Conservation (phyloP, 164 flowering plant genomes). For the Piper longum region DNA sequence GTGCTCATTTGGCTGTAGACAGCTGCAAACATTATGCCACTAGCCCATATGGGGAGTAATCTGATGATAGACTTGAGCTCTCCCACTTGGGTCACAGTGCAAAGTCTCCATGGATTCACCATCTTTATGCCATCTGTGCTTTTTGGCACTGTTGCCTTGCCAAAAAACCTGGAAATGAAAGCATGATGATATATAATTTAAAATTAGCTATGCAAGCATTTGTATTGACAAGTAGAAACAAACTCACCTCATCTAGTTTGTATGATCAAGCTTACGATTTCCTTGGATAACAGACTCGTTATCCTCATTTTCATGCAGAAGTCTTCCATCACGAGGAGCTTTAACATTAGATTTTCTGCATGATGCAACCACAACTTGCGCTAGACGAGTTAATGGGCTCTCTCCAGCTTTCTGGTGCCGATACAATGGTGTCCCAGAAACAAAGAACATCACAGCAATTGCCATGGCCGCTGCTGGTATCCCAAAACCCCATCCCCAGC, state of each 20-base stretch:
- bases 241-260: conserved; percentile 35
- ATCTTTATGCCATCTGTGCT: conserved; percentile 11
- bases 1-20: conserved; percentile 34
- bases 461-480: conserved; percentile 34
- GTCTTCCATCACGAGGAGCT: conserved; percentile 14
- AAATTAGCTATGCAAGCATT: background rate
- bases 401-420: conserved; percentile 49
- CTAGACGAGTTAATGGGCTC: conserved; percentile 63
- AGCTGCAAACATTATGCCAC: conserved; percentile 15
- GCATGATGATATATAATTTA: background rate
- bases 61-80: no score
- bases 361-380: conserved; percentile 61
- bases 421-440: conserved; percentile 27
- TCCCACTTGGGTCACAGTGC: conserved; percentile 1
- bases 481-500: no score
- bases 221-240: background rate
- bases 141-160: conserved; percentile 26
- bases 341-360: conserved; percentile 29
- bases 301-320: conserved; percentile 53
- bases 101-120: conserved; percentile 22
- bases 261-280: conserved; percentile 58
- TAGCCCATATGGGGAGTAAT: no score
- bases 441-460: conserved; percentile 27
- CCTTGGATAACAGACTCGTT: conserved; percentile 60
- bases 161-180: conserved; percentile 20